These are phyloP conservation scores for Ajuga reptans DNA, from an alignment of 305 asterid species.

Conservation along the genomic window DNA sequence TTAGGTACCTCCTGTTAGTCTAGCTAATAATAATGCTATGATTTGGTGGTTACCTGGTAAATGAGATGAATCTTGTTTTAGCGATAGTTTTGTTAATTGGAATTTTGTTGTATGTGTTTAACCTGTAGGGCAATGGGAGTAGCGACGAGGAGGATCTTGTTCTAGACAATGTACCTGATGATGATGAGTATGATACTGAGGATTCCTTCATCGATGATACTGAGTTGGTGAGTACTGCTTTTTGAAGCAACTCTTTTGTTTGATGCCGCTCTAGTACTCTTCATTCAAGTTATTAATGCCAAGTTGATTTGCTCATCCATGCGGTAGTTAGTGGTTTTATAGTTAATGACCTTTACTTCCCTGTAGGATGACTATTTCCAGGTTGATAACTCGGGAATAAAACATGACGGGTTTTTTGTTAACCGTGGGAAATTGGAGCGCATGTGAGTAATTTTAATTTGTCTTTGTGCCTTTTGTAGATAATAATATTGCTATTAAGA, in stretches of 20 bases:
- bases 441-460: constrained; percentile 42
- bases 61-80: not conserved
- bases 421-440: constrained; percentile 85
- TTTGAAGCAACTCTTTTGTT: not conserved
- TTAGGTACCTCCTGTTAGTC: not conserved
- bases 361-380: constrained; percentile 86
- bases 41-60: not conserved
- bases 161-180: constrained; percentile 69
- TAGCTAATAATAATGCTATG: not conserved
- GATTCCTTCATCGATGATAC: constrained; percentile 87
- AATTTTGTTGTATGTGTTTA: constrained; percentile 6
- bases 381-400: constrained; percentile 70
- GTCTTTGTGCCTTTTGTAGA: constrained; percentile 2
- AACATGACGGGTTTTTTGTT: constrained; percentile 84
- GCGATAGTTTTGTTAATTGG: not conserved
- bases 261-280: not conserved
- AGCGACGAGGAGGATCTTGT: constrained; percentile 80
- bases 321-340: not conserved
- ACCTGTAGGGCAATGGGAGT: constrained; percentile 60
- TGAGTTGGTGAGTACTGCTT: constrained; percentile 58
- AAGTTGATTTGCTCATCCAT: not conserved
- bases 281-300: not conserved
- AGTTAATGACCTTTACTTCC: constrained; percentile 9
- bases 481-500: not conserved
- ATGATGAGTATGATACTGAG: constrained; percentile 84